phyloP scores from a whole-genome alignment of 176 grass and related monocot species.

The Hsuehochloa calcarea region DNA sequence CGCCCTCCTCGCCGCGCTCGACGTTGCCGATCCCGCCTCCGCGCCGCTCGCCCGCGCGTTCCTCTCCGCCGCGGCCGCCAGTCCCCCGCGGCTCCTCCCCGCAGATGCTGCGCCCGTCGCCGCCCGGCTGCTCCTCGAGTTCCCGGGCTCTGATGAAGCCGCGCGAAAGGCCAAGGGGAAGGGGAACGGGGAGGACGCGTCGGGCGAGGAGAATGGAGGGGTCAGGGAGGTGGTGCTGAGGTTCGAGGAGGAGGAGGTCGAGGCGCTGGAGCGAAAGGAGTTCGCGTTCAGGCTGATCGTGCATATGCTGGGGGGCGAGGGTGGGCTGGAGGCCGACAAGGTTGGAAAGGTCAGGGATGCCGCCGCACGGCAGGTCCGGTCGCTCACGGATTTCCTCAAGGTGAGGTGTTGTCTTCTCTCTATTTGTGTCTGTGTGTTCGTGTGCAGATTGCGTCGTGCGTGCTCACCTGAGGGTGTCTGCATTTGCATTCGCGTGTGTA shows the following conservation, averaged over 20 bases:
- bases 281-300: constrained; percentile 79
- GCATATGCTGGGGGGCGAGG: constrained; percentile 60
- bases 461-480: neutral
- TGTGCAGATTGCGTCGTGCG: neutral
- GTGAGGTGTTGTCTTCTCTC: constrained; percentile 33
- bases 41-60: constrained; percentile 66
- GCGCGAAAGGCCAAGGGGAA: constrained; percentile 65
- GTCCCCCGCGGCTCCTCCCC: constrained; percentile 51
- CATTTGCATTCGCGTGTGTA: neutral
- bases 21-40: constrained; percentile 39
- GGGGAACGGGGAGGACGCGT: constrained; percentile 47
- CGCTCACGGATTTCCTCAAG: constrained; percentile 91
- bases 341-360: constrained; percentile 67
- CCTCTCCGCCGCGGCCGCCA: constrained; percentile 57
- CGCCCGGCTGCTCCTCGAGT: constrained; percentile 67
- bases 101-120: constrained; percentile 55
- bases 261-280: constrained; percentile 80
- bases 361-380: constrained; percentile 77
- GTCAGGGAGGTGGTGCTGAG: constrained; percentile 50
- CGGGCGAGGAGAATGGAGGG: constrained; percentile 45
- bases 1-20: constrained; percentile 61
- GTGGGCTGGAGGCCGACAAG: constrained; percentile 45
- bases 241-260: constrained; percentile 79
- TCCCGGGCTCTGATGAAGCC: constrained; percentile 45
- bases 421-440: neutral